Evolutionary conservation across 169 alveolate genomes (phyloP).

Genomic region (Babesia divergens): DNA sequence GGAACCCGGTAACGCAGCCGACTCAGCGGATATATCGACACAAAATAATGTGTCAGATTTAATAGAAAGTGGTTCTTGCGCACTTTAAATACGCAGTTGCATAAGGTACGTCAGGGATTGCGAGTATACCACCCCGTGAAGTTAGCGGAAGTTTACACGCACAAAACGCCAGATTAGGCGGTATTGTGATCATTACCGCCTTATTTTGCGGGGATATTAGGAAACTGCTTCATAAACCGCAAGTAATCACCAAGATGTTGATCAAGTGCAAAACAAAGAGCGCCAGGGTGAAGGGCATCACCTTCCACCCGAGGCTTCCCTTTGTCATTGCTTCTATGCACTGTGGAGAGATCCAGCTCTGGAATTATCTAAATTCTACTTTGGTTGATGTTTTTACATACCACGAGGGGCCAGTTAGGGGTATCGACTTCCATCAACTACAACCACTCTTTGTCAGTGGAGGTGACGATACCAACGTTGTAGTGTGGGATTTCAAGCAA

Average conservation of each 20-base stretch:
- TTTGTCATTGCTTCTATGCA: constrained; percentile 91
- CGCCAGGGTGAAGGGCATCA: constrained; percentile 92
- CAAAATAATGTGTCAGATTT: background rate
- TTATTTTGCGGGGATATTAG: background rate
- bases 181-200: background rate
- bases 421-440: constrained; percentile 89
- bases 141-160: background rate
- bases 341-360: constrained; percentile 91
- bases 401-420: constrained; percentile 97
- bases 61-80: background rate
- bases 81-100: background rate
- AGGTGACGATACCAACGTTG: constrained; percentile 94
- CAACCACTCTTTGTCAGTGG: constrained; percentile 95
- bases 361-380: constrained; percentile 88
- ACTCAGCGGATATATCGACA: background rate
- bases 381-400: constrained; percentile 83
- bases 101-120: background rate
- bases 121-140: background rate
- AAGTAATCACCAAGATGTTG: constrained; percentile 43
- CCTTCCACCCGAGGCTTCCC: constrained; percentile 92
- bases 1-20: background rate
- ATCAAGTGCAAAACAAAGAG: constrained; percentile 78
- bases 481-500: constrained; percentile 90
- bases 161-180: background rate
- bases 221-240: background rate